Conservation (phyloP, 176 grass and related monocot species). For the Aegilops speltoides region DNA sequence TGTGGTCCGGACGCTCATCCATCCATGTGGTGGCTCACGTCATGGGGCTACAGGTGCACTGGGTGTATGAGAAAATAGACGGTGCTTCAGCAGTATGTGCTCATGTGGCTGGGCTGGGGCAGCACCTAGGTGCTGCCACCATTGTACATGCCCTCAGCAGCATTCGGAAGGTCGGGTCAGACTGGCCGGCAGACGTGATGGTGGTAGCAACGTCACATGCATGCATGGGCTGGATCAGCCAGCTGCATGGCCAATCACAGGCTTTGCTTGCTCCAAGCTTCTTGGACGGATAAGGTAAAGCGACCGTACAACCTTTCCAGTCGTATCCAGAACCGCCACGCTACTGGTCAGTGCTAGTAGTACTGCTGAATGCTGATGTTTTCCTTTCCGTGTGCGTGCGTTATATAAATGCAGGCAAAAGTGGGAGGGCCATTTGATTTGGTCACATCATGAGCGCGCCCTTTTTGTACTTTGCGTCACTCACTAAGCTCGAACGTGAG, state of each 20-base stretch:
- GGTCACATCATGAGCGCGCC: constrained; percentile 26
- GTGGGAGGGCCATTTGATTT: background rate
- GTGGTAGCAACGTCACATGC: constrained; percentile 15
- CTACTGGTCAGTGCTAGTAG: background rate
- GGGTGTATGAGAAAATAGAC: too few relatives aligned
- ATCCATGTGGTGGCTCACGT: too few relatives aligned
- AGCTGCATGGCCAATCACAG: background rate
- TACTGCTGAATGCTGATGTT: too few relatives aligned
- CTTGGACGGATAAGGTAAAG: constrained; percentile 23
- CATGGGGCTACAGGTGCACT: too few relatives aligned
- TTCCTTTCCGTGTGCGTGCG: background rate
- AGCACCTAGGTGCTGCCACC: too few relatives aligned
- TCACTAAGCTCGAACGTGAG: background rate
- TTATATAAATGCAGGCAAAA: background rate
- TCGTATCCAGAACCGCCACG: too few relatives aligned
- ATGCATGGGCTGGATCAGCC: background rate
- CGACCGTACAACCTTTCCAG: background rate
- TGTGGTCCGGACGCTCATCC: too few relatives aligned
- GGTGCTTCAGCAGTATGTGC: too few relatives aligned
- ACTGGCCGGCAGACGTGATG: background rate
- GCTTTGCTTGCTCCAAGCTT: constrained; percentile 25
- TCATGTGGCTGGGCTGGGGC: too few relatives aligned
- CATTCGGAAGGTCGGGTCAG: background rate
- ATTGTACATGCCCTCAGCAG: too few relatives aligned
- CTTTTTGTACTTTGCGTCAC: constrained; percentile 27